Conservation (phyloP, 164 flowering plant genomes). For the Echeveria elegans region DNA sequence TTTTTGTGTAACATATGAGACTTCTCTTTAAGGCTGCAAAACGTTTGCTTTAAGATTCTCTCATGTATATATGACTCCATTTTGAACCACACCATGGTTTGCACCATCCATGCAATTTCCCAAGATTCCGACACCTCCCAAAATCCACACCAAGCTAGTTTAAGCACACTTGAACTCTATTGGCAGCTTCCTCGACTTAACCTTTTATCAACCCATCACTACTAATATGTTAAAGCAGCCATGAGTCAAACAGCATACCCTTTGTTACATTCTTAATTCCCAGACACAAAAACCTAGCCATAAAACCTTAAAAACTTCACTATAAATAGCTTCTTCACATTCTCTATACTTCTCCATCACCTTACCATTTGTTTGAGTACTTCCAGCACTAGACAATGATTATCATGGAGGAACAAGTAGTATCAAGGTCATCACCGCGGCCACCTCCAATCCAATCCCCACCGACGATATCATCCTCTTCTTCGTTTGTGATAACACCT, state of each 20-base stretch:
- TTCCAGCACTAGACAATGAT: too few relatives aligned
- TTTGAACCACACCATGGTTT: not conserved
- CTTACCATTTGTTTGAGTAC: too few relatives aligned
- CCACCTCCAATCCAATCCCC: not conserved
- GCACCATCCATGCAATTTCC: slow-evolving; percentile 2
- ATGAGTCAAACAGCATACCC: not conserved
- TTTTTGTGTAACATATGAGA: not conserved
- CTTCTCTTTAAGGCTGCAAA: not conserved
- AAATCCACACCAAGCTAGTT: not conserved
- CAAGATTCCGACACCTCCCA: not conserved
- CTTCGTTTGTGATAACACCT: not conserved
- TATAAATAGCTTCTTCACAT: not conserved
- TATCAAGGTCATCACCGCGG: not conserved
- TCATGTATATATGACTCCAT: too few relatives aligned
- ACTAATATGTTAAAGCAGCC: not conserved
- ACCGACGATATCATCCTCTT: not conserved
- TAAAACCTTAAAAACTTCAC: not conserved
- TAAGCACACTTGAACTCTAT: not conserved
- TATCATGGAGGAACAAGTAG: not conserved
- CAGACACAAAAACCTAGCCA: slow-evolving; percentile 6
- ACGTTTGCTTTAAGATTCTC: not conserved
- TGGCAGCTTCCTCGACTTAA: not conserved
- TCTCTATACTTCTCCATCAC: not conserved
- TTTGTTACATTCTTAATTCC: not conserved
- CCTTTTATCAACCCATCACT: not conserved